These are phyloP conservation scores for Circinella minor DNA, from an alignment of 371 early-diverging fungal species.

Conservation along the genomic window DNA sequence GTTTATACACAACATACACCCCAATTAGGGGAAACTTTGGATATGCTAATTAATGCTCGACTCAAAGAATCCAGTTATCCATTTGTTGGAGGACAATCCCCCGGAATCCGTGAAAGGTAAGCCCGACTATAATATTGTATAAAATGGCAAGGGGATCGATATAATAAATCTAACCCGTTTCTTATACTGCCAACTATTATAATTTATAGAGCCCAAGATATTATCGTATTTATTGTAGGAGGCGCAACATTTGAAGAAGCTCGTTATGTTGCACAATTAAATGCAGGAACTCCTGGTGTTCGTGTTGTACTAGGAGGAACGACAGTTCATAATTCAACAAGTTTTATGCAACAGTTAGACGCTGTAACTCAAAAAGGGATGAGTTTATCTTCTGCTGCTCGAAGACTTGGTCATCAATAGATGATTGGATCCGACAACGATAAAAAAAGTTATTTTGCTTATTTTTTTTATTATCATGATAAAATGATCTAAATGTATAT, in stretches of 20 bases:
- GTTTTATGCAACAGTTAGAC: conserved; percentile 27
- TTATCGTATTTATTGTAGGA: conserved; percentile 93
- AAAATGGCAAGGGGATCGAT: too few relatives aligned
- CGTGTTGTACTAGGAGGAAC: conserved; percentile 92
- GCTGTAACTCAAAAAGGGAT: conserved; percentile 16
- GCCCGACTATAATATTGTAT: background rate
- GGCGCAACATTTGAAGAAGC: conserved; percentile 95
- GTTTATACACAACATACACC: conserved; percentile 98
- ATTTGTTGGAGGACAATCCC: conserved; percentile 61
- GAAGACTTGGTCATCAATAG: conserved; percentile 10
- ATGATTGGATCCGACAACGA: background rate
- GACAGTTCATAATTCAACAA: conserved; percentile 77
- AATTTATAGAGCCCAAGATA: conserved; percentile 83
- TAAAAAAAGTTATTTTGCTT: conserved; percentile 1
- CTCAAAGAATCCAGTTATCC: conserved; percentile 82
- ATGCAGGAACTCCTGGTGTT: conserved; percentile 75
- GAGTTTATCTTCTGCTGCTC: conserved; percentile 13
- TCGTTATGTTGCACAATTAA: conserved; percentile 78
- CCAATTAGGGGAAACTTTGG: conserved; percentile 75
- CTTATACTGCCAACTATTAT: background rate
- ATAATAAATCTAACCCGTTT: too few relatives aligned
- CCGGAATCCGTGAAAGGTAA: conserved; percentile 64
- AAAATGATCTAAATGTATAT: conserved; percentile 6
- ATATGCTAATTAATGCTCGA: conserved; percentile 79
- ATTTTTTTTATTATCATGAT: conserved; percentile 9